Conservation (phyloP, 352 stramenopile genomes). For the Pythium brachiatum region DNA sequence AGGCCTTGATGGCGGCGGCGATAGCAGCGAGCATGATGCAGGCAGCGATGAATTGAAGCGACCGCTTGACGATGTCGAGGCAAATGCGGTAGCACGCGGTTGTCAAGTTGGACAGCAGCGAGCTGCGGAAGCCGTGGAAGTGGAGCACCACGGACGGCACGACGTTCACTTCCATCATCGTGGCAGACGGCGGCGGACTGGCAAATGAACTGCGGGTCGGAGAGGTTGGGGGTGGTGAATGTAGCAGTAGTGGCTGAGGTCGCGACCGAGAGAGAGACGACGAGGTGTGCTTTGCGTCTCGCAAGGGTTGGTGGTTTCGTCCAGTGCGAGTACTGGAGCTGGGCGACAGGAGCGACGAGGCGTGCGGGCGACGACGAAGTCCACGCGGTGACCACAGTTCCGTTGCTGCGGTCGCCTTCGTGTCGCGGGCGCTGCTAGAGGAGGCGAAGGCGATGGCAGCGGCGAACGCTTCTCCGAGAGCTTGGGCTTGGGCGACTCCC, state of each 20-base stretch:
- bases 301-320: constrained; percentile 4
- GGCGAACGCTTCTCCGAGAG: background rate
- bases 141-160: constrained; percentile 57
- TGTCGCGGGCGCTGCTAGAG: background rate
- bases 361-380: background rate
- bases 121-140: constrained; percentile 52
- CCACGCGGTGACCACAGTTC: constrained; percentile 11
- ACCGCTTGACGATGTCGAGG: constrained; percentile 25
- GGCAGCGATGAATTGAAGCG: constrained; percentile 24
- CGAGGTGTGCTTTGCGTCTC: background rate
- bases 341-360: background rate
- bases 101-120: constrained; percentile 25
- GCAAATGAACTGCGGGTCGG: background rate
- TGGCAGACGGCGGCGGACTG: constrained; percentile 7
- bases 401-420: constrained; percentile 15
- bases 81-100: constrained; percentile 25
- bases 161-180: constrained; percentile 28
- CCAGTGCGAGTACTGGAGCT: background rate
- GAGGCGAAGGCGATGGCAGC: background rate
- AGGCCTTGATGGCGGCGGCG: constrained; percentile 8
- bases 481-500: background rate
- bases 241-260: background rate
- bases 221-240: constrained; percentile 2
- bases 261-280: background rate
- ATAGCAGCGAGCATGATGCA: constrained; percentile 25